These are phyloP conservation scores for Alternaria sp. DNA, from an alignment of 2,329 filamentous ascomycete species.

Conservation along the genomic window DNA sequence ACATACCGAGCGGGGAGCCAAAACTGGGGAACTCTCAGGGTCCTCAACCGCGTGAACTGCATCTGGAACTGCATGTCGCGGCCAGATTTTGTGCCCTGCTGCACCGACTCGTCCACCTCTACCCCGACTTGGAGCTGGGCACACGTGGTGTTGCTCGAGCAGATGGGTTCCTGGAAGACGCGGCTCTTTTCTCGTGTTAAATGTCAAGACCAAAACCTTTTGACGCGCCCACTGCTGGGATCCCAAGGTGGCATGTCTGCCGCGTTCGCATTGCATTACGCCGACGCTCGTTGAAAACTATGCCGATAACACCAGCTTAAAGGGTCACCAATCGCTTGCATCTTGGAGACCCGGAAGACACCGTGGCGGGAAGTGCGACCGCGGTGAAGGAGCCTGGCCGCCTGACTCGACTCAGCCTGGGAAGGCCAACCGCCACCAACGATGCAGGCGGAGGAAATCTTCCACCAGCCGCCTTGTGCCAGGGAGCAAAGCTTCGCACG, in stretches of 20 bases:
- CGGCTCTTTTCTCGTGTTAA: conserved; percentile 19
- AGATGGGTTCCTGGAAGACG: conserved; percentile 22
- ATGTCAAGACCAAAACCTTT: conserved; percentile 19
- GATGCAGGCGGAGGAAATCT: conserved; percentile 27
- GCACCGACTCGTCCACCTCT: conserved; percentile 33
- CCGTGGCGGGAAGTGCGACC: conserved; percentile 19
- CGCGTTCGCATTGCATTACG: conserved; percentile 30
- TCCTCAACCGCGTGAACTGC: conserved; percentile 13
- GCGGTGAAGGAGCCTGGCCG: conserved; percentile 16
- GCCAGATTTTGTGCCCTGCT: conserved; percentile 33
- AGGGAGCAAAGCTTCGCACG: conserved; percentile 26
- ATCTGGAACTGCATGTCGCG: conserved; percentile 13
- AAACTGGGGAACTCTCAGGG: conserved; percentile 21
- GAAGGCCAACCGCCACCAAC: conserved; percentile 26
- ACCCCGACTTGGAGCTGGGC: conserved; percentile 28
- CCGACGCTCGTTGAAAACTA: conserved; percentile 31
- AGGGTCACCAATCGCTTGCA: conserved; percentile 16
- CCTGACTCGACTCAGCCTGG: conserved; percentile 10
- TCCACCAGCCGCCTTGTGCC: conserved; percentile 34
- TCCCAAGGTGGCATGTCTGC: conserved; percentile 11
- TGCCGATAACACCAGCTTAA: conserved; percentile 27
- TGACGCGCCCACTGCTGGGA: conserved; percentile 10
- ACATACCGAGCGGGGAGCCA: conserved; percentile 16
- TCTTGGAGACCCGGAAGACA: conserved; percentile 9
- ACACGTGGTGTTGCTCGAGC: conserved; percentile 31